Evolutionary conservation across 164 flowering plant species (phyloP), one percentile per base, ranked within the genome.

Genomic region (Vitis cinerea): DNA sequence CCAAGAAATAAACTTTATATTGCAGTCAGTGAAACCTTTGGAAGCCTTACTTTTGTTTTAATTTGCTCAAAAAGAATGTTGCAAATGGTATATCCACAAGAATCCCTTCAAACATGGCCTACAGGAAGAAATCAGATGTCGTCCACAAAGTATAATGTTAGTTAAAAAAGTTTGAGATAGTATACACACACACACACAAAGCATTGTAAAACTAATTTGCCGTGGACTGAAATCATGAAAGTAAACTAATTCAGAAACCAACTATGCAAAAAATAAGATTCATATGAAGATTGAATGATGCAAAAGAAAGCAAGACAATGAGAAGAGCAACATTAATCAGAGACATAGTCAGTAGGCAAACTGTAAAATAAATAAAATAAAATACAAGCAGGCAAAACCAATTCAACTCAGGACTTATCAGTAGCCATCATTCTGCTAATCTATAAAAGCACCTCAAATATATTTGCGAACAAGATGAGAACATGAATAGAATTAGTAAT

Each of bases 51-150:
- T 90, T 95, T 67, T 91, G 97, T 77, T 95, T 95, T 77, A 93
- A 72, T 80, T 93, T 93, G 86, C 99, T 93, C 79, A 93, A 80
- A 80, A 95, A 95, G 83, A 95, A 95, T 30, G 93, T 89, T 27
- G 99, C 98, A 82, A 95, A 93, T 58, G 99, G 99, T 73, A 95
- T 89, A 71, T 95, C 99, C 64, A 95, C 98, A 73, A 95, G 89
- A 80, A 95, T 93, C 50, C 98, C 98, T 78, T 93, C 98, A 82
- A 91, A 93, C 98, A 95, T 91, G 49, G 98, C 97, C 98, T 95
- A 68, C 81, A 82, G 56, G 58, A 37, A 61, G 15, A 69, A 59
- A 11, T 54, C 14, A 57, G 11, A 37, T 31, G n/a, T 4, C 44
- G 7, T 37, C 44, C 44, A 6, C 44, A 37, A 37, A 37, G 44